phyloP scores from a whole-genome alignment of 257 asterid genomes.

The Solanum ahanhuiri region DNA sequence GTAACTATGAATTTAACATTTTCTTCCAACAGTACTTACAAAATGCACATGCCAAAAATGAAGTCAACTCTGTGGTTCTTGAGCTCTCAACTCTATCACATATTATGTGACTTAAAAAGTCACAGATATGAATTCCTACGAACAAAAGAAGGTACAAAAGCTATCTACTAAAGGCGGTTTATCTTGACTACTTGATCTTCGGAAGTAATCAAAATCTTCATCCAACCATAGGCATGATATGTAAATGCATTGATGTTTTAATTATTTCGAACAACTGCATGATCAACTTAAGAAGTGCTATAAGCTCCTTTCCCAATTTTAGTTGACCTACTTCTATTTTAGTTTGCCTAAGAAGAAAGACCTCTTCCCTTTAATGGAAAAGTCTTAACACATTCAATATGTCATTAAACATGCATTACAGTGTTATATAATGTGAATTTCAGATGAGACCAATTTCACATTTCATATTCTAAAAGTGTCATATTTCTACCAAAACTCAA shows the following conservation, averaged over 20 bases:
- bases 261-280: neutral
- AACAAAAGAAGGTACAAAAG: neutral
- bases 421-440: neutral
- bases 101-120: neutral
- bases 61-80: neutral
- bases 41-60: neutral
- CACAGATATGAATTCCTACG: neutral
- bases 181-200: neutral
- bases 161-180: neutral
- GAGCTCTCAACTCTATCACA: neutral
- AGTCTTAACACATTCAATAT: neutral
- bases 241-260: neutral
- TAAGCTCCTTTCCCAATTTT: neutral
- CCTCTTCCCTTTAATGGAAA: neutral
- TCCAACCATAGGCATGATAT: neutral
- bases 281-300: neutral
- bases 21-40: neutral
- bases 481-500: neutral
- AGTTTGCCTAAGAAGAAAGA: neutral
- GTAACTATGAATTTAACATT: neutral
- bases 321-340: neutral
- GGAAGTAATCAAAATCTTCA: neutral
- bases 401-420: neutral
- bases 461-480: neutral
- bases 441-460: neutral